Base-by-base conservation (phyloP, 2,329 filamentous ascomycete species). In the Pestalotiopsis sp. region DNA sequence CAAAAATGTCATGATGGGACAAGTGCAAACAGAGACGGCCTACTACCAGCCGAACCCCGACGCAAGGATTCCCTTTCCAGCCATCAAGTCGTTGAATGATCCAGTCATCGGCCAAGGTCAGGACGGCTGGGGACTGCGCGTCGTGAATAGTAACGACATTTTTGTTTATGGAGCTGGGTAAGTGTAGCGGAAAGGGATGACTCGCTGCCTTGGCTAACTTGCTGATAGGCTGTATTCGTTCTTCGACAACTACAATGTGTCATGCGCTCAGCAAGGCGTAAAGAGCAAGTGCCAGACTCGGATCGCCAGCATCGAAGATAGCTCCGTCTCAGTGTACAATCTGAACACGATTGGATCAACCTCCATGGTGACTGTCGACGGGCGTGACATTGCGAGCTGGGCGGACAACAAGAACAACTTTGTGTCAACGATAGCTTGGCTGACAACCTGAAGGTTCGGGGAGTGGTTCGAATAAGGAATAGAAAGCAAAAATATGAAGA, bases 1-100 rank as follows among this genome's bases (percentile, higher is more conserved):
- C 4, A 82, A 84, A 60, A 86, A 92, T 74, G 79, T 92, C 66
- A 90, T 87, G 77, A 86, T 89, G 74, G 89, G 88, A 20, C 85
- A 89, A 73, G 86, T 90, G 62, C 91, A 93, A 76, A 90, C 90
- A 64, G 91, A 93, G 78, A 90, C 91, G 4, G 87, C 91, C 0
- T 93, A 93, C 80, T 92, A 88, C 79, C 91, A 93, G 77, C 88
- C 90, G 27, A 88, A 86, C 75, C 91, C 91, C 0, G 81, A 80
- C 60, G 88, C 90, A 0, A 83, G 85, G 0, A 80, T 81, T 7
- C 91, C 89, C 0, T 92, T 92, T 79, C 75, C 82, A 0, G 73
- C 80, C 0, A 80, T 82, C 23, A 58, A 77, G 1, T 75, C 80
- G 13, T 78, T 85, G 67, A 77, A 82, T 68, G 87, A 90, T 71